A percentile compares a stretch with the other conserved stretches of the same genome.
Conservation (phyloP, 2,329 filamentous ascomycete species). For the Colletotrichum costaricense region DNA sequence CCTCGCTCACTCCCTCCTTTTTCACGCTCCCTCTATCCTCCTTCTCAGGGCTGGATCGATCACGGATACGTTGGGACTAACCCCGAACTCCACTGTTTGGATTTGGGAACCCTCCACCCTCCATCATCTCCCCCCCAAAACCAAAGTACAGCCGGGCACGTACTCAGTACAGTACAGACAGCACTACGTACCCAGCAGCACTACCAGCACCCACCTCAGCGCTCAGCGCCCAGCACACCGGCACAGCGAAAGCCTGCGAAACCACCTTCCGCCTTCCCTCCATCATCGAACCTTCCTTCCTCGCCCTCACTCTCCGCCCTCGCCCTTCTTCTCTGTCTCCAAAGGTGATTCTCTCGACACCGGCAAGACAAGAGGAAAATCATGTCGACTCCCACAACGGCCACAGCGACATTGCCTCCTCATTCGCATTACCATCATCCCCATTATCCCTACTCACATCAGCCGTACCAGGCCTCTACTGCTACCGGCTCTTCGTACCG, state of each 20-base stretch:
- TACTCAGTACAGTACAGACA: constrained; percentile 1
- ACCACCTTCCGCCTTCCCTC: constrained; percentile 27
- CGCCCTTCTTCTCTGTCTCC: constrained; percentile 4
- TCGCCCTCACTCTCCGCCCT: constrained; percentile 9
- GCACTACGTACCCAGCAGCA: constrained; percentile 14
- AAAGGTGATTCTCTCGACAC: constrained; percentile 35
- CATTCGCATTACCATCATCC: constrained; percentile 71
- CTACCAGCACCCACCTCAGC: not conserved
- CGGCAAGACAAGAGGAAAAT: constrained; percentile 38
- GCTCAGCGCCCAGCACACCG: constrained; percentile 26
- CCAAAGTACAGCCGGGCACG: constrained; percentile 21
- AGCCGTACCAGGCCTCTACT: constrained; percentile 59
- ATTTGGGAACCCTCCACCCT: constrained; percentile 25
- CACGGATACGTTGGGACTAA: constrained; percentile 1
- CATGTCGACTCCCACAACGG: constrained; percentile 82
- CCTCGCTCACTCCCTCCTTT: not conserved
- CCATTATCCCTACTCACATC: constrained; percentile 71
- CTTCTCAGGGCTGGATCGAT: constrained; percentile 2
- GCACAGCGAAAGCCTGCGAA: constrained; percentile 33
- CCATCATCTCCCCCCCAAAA: not conserved
- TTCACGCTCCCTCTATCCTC: not conserved
- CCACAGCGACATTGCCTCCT: constrained; percentile 45
- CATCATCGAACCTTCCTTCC: constrained; percentile 29
- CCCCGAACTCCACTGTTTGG: constrained; percentile 26
- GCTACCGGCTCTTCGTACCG: constrained; percentile 46